Base-by-base conservation (phyloP, 106 monocot species). In the Dendrobium huoshanense region DNA sequence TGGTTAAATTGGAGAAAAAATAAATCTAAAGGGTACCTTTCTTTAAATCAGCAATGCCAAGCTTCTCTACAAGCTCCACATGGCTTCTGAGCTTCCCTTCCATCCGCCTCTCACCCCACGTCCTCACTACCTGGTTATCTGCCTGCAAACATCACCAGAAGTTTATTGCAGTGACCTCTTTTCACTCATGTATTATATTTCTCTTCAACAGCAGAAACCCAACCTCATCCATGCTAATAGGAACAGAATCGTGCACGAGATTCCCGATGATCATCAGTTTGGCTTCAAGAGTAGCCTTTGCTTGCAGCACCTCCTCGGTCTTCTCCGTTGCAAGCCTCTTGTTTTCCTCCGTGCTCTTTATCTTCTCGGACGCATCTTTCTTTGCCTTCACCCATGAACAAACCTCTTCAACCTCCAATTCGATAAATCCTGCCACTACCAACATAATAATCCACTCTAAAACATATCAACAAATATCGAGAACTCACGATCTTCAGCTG, bases 221-320 rank as follows among this genome's bases (percentile, higher is more conserved):
- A 31, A 94, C 96, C 92, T 96, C 96, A 72, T 96, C 96, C 41
- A 90, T 79, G 82, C 89, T 90, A 72, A 96, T 74, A 22, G 96
- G 96, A 33, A 96, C 93, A 5, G 96, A 96, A 33, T 93, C 96
- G 59, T 96, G 96, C 20, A 96, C 90, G 24, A 94, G 87, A 76
- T 96, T 96, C 33, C 96, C 96, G 15, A 96, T 86, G 15, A 80
- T 84, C 64, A 85, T 81, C 0, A 96, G 87, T 78, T 81, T 91
- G n/a, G 88, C 79, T 18, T 96, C 96, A 18, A 96, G 90, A 10
- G 61, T 75, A 18, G 77, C 81, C 85, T 94, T 96, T 7, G 96
- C 96, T 75, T 82, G 88, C 86, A 90, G 92, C 20, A 96, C 96
- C 86, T 96, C 96, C n/a, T 67, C 77, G 11, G 83, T 86, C 84